These are phyloP conservation scores for Jimgerdemannia flammicorona DNA, from an alignment of 192 early-diverging fungal genomes.

Conservation along the genomic window DNA sequence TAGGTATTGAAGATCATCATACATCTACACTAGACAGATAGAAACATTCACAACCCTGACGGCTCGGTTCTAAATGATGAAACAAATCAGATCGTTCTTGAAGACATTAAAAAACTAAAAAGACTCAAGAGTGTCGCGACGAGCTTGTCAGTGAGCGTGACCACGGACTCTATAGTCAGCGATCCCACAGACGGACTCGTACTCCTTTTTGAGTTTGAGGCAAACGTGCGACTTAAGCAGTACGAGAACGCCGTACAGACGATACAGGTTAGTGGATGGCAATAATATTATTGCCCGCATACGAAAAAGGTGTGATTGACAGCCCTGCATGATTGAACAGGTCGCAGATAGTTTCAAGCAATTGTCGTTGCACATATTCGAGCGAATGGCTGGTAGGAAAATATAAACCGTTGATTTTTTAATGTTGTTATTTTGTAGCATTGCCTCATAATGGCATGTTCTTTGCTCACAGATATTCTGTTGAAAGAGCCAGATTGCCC, in stretches of 20 bases:
- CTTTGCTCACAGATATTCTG: not conserved
- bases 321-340: not conserved
- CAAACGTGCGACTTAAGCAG: conserved; percentile 11
- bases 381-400: conserved; percentile 11
- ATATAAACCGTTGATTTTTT: not conserved
- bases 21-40: not conserved
- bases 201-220: conserved; percentile 22
- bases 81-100: not conserved
- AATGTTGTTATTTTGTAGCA: not conserved
- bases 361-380: not conserved
- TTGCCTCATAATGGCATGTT: not conserved
- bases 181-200: not conserved
- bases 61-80: no score
- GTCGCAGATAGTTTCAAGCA: not conserved
- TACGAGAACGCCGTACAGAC: not conserved
- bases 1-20: not conserved
- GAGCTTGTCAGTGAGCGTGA: not conserved
- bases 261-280: not conserved
- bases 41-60: not conserved
- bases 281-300: not conserved
- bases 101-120: not conserved
- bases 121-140: not conserved
- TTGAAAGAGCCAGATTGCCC: not conserved
- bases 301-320: no score
- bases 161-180: not conserved